These are phyloP conservation scores for Leccinum disarticulatum DNA, from an alignment of 768 basidiomycete species.

Conservation along the genomic window DNA sequence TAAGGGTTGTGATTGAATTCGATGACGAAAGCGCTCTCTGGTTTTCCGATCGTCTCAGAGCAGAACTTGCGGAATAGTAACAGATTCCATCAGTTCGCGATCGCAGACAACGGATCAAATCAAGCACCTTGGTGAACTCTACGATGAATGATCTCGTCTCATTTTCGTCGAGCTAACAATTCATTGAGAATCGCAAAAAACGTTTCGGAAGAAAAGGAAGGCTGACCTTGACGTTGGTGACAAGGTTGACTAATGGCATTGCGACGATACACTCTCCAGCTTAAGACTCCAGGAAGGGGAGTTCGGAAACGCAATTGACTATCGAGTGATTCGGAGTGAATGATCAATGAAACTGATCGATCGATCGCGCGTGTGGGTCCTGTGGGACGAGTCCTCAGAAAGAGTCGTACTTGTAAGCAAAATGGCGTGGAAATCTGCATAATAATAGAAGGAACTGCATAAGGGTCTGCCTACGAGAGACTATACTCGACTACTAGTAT, in stretches of 20 bases:
- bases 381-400: no score
- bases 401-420: no score
- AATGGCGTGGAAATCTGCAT: no score
- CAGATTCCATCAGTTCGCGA: not conserved
- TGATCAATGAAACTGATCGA: no score
- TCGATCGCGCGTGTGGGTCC: no score
- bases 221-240: slow-evolving; percentile 36
- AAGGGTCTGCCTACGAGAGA: no score
- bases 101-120: not conserved
- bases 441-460: no score
- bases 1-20: slow-evolving; percentile 54
- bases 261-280: not conserved
- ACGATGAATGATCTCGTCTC: slow-evolving; percentile 1
- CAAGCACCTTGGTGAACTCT: slow-evolving; percentile 3
- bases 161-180: slow-evolving; percentile 3
- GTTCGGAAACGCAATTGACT: no score
- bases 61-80: slow-evolving; percentile 30
- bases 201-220: not conserved
- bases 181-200: not conserved
- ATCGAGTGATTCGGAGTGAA: no score
- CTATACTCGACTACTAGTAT: no score
- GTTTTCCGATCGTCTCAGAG: slow-evolving; percentile 51
- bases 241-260: slow-evolving; percentile 37
- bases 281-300: no score
- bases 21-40: slow-evolving; percentile 50